Evolutionary conservation across 2,329 filamentous ascomycete species (phyloP).

Genomic region (Stromatinia cepivora): DNA sequence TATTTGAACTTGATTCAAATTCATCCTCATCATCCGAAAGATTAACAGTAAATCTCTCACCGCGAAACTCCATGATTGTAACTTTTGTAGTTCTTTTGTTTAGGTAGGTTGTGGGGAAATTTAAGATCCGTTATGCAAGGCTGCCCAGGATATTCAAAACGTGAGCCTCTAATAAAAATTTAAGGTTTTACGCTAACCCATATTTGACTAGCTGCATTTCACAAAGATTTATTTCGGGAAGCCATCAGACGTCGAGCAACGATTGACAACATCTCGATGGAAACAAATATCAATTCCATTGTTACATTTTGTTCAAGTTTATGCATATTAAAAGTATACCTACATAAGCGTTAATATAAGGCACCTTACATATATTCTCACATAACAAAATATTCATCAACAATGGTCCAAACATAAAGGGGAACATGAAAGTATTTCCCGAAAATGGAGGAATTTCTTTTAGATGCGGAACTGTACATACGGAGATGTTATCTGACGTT

Average conservation of each 20-base stretch:
- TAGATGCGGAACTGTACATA: background rate
- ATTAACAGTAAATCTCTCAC: conserved; percentile 61
- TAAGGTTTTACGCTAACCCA: conserved; percentile 22
- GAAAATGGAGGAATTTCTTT: conserved; percentile 4
- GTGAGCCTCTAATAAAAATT: conserved; percentile 14
- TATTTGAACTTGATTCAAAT: conserved; percentile 30
- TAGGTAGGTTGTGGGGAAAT: conserved; percentile 23
- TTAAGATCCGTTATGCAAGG: conserved; percentile 21
- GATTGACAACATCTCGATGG: conserved; percentile 6
- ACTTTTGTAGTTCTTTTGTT: conserved; percentile 2
- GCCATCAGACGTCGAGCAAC: conserved; percentile 18
- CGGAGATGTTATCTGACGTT: conserved; percentile 9
- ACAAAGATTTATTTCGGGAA: conserved; percentile 21
- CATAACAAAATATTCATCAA: background rate
- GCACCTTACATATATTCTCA: background rate
- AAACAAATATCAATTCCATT: background rate
- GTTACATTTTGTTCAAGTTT: background rate
- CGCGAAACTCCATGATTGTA: conserved; percentile 51
- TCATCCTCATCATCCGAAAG: conserved; percentile 54
- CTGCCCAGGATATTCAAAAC: conserved; percentile 11
- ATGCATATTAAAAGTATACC: background rate
- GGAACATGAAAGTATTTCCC: background rate
- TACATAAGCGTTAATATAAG: background rate
- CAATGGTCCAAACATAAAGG: background rate
- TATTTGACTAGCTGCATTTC: conserved; percentile 19